These are phyloP conservation scores for Erysimum cheiranthoides DNA, from an alignment of 345 rosid species.

Conservation along the genomic window DNA sequence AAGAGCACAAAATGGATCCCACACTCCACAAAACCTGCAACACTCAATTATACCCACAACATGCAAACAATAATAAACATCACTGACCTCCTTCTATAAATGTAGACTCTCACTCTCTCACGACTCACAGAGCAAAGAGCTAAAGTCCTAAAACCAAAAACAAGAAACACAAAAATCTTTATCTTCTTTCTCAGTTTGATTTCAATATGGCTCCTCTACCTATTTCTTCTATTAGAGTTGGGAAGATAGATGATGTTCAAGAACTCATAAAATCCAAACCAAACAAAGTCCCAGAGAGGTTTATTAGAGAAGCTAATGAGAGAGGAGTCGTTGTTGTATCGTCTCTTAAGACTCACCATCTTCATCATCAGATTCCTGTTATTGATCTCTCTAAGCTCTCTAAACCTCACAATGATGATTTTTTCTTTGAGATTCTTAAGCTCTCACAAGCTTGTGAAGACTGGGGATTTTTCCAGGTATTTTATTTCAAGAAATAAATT, in stretches of 20 bases:
- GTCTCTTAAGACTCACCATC: constrained; percentile 39
- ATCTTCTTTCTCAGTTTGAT: constrained; percentile 26
- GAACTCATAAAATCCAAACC: constrained; percentile 73
- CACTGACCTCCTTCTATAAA: constrained; percentile 44
- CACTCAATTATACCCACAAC: constrained; percentile 43
- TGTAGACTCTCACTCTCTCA: constrained; percentile 36
- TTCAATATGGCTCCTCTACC: constrained; percentile 70
- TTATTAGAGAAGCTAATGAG: constrained; percentile 64
- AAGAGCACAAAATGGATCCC: constrained; percentile 42
- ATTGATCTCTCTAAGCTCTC: constrained; percentile 72
- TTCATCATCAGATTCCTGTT: constrained; percentile 57
- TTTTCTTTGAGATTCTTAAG: constrained; percentile 48
- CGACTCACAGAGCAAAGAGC: constrained; percentile 27
- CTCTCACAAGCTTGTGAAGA: constrained; percentile 80
- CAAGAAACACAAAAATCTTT: background rate
- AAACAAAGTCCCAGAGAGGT: constrained; percentile 72
- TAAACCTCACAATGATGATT: constrained; percentile 48
- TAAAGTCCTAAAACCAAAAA: constrained; percentile 7
- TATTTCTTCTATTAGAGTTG: constrained; percentile 61
- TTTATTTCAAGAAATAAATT: background rate
- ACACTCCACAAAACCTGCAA: constrained; percentile 41
- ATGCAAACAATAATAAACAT: constrained; percentile 46
- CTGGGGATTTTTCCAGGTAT: constrained; percentile 98
- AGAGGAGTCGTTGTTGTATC: constrained; percentile 53
- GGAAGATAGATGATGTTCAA: constrained; percentile 89